Conservation (phyloP, 306 rosid species). For the Castanea sativa region DNA sequence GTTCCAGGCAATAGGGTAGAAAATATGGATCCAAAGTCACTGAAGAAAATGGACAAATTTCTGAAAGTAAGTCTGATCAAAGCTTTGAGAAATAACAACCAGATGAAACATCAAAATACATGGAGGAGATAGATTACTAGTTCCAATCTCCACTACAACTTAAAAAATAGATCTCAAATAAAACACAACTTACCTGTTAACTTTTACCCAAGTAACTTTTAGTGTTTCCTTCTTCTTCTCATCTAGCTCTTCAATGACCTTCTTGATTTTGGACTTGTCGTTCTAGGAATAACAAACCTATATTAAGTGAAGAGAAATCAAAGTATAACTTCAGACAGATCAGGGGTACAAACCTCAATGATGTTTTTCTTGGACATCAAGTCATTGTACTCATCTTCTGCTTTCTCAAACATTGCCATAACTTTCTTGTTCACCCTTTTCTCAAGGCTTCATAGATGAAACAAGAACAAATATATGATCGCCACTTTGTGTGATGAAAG, state of each 20-base stretch:
- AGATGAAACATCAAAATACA: constrained; percentile 17
- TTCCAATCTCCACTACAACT: not conserved
- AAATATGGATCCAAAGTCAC: constrained; percentile 96
- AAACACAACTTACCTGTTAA: constrained; percentile 55
- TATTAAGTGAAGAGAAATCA: constrained; percentile 34
- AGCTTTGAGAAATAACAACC: not conserved
- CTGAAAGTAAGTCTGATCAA: constrained; percentile 9
- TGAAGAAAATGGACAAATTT: constrained; percentile 28
- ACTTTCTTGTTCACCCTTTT: constrained; percentile 99
- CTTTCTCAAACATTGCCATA: constrained; percentile 99
- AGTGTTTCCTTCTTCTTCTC: constrained; percentile 97
- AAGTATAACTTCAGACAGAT: constrained; percentile 11
- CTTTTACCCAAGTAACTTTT: constrained; percentile 92
- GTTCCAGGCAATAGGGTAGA: constrained; percentile 94
- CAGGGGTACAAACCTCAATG: constrained; percentile 67
- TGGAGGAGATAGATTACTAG: not conserved
- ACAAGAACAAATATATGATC: constrained; percentile 17
- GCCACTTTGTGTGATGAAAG: constrained; percentile 16
- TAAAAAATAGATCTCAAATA: not conserved
- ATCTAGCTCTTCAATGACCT: constrained; percentile 94
- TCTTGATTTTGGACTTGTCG: constrained; percentile 94
- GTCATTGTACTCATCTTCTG: constrained; percentile 98
- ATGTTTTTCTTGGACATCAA: constrained; percentile 91
- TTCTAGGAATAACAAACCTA: constrained; percentile 45
- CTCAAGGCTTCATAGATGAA: constrained; percentile 73